Evolutionary conservation across 2,329 filamentous ascomycete species (phyloP), one percentile per base, ranked within the genome.

Genomic region (Chaetomium olivaceum): DNA sequence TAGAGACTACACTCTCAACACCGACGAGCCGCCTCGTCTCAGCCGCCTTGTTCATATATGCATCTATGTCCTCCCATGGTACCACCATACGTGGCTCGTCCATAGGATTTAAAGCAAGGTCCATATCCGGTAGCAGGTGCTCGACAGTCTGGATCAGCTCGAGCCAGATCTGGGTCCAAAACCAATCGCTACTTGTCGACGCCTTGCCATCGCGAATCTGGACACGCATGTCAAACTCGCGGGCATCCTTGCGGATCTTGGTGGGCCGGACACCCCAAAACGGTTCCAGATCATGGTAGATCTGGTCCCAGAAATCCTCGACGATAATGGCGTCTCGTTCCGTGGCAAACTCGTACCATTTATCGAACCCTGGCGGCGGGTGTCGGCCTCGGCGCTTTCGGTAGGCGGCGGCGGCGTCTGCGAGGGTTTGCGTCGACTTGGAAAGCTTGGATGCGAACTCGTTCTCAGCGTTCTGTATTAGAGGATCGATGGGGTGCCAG

Each of bases 21-120:
- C 79, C 74, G 19, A 76, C 73, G 52, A 88, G 77, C 19, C 74
- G 75, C 55, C 80, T 77, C 12, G 79, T 82, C 67, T 81, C 77
- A 61, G 80, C 78, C 39, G 87, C 87, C 65, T 81, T 80, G 55
- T 78, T 74, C 76, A 91, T 80, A 63, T 84, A 81, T 0, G 74
- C 74, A 27, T 85, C 77, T 58, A 90, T 83, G 7, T 86, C 82
- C 72, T 90, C 87, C 81, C 83, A 89, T 2, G 87, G 83, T 2
- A 86, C 84, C 16, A 90, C 82, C 9, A 91, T 72, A 31, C 88
- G 80, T 46, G 88, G 88, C 72, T 90, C 87, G 70, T 91, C 88
- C 82, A 90, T 86, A 31, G 84, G 80, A 68, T 90, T 91, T 66
- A 90, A 80, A 0, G 88, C 82, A 65, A 90, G 81, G 66, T 90